Conservation (phyloP, 192 early-diverging fungal species). For the Ambispora gerdemannii region DNA sequence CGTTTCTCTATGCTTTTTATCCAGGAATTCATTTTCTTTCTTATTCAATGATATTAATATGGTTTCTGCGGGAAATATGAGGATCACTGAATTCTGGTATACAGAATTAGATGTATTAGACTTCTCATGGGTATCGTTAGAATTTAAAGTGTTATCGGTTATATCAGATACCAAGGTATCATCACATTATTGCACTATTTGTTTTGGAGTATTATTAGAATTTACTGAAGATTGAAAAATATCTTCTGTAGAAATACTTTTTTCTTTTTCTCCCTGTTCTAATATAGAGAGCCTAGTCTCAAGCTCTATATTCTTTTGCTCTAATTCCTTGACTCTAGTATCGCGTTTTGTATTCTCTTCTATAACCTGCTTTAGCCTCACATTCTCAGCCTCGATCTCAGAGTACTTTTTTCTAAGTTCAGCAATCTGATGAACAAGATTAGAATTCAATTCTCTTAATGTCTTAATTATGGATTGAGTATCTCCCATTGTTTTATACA, state of each 20-base stretch:
- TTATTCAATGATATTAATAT: no score
- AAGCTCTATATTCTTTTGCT: slow-evolving; percentile 28
- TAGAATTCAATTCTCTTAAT: slow-evolving; percentile 18
- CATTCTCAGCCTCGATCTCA: no score
- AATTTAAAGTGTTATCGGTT: slow-evolving; percentile 26
- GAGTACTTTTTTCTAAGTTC: slow-evolving; percentile 6
- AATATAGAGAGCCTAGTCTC: slow-evolving; percentile 19
- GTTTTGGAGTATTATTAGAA: no score
- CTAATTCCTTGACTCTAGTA: slow-evolving; percentile 21
- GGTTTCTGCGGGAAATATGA: no score
- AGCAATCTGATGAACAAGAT: slow-evolving; percentile 12
- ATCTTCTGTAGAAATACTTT: slow-evolving; percentile 11
- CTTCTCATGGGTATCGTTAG: slow-evolving; percentile 12
- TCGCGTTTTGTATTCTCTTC: slow-evolving; percentile 20
- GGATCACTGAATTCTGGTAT: neutral
- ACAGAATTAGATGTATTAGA: no score
- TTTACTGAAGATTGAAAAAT: neutral
- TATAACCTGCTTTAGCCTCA: slow-evolving; percentile 5
- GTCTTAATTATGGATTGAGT: slow-evolving; percentile 7
- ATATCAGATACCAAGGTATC: slow-evolving; percentile 20
- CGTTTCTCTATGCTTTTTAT: neutral
- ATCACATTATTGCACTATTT: no score
- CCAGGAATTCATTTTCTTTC: slow-evolving; percentile 4
- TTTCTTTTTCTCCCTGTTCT: slow-evolving; percentile 26
- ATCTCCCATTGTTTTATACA: slow-evolving; percentile 15